Evolutionary conservation across 2,329 filamentous ascomycete genomes (phyloP).

Genomic region (Fusarium brachygibbosum): DNA sequence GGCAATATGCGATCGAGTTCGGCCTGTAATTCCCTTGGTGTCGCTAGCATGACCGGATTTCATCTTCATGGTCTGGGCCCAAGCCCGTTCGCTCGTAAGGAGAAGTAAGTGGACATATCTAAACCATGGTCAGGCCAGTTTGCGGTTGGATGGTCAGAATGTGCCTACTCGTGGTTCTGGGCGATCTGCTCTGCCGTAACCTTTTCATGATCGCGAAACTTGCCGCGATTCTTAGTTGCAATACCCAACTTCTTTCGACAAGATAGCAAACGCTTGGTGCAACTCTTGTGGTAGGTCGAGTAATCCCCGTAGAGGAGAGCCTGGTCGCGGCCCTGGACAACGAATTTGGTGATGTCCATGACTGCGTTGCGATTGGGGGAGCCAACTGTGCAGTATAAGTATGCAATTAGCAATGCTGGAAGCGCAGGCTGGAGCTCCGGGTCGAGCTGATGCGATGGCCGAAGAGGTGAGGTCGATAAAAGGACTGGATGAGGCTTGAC

Average conservation of each 20-base stretch:
- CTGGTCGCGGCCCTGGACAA: conserved; percentile 83
- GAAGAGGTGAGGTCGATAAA: conserved; percentile 31
- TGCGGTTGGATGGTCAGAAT: conserved; percentile 2
- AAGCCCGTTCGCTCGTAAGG: conserved; percentile 89
- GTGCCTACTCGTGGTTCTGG: conserved; percentile 78
- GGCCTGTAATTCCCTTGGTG: conserved; percentile 81
- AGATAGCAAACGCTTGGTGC: conserved; percentile 84
- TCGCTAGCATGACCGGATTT: conserved; percentile 86
- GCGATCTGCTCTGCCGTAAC: conserved; percentile 82
- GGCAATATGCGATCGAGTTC: conserved; percentile 87
- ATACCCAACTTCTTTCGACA: conserved; percentile 87
- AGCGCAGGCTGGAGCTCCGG: background rate
- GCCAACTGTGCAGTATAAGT: conserved; percentile 1
- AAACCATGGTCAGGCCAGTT: conserved; percentile 25
- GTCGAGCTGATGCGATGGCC: conserved; percentile 13
- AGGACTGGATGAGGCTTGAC: conserved; percentile 45
- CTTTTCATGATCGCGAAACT: conserved; percentile 79
- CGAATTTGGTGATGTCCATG: conserved; percentile 93
- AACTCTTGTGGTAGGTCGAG: conserved; percentile 82
- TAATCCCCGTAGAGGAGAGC: conserved; percentile 92
- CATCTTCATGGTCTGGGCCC: conserved; percentile 96
- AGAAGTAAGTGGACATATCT: conserved; percentile 85
- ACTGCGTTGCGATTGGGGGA: background rate
- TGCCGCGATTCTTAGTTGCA: conserved; percentile 86
- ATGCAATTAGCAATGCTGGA: background rate